A percentile compares a stretch with the other conserved stretches of the same genome.
These are phyloP conservation scores for Ustilago esculenta DNA, from an alignment of 1,284 basidiomycete species.

Conservation along the genomic window DNA sequence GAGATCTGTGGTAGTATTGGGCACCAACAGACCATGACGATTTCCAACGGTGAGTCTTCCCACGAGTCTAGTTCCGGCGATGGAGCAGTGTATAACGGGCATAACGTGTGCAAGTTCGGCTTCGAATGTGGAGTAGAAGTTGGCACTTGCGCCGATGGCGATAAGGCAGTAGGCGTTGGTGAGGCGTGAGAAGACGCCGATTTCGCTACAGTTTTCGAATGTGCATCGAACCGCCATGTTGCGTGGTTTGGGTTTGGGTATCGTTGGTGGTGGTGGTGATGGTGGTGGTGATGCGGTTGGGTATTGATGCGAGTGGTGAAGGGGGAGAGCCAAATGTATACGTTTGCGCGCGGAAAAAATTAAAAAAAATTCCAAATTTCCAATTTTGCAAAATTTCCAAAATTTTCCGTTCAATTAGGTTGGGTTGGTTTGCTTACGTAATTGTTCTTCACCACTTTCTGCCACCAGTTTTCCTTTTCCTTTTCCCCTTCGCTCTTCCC, in stretches of 20 bases:
- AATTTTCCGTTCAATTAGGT: no score
- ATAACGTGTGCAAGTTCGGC: conserved; percentile 91
- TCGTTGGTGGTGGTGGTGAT: background rate
- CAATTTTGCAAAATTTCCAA: no score
- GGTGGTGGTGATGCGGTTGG: conserved; percentile 5
- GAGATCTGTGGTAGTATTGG: conserved; percentile 94
- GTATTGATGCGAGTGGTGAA: background rate
- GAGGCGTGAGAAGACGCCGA: conserved; percentile 82
- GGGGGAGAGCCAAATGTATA: background rate
- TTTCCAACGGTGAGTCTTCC: conserved; percentile 90
- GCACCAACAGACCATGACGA: conserved; percentile 92
- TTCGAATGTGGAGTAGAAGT: conserved; percentile 98
- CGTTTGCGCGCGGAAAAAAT: conserved; percentile 43
- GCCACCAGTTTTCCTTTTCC: no score
- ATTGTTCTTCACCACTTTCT: no score
- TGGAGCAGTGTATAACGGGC: conserved; percentile 95
- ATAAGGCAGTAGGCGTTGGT: conserved; percentile 78
- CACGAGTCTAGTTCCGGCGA: conserved; percentile 92
- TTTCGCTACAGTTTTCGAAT: conserved; percentile 97
- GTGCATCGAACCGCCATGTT: conserved; percentile 64
- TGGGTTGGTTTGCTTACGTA: conserved; percentile 50
- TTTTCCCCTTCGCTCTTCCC: no score
- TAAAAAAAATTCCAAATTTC: conserved; percentile 14
- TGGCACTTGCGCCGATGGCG: conserved; percentile 92
- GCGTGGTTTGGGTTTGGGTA: background rate